These are phyloP conservation scores for Suillus occidentalis DNA, from an alignment of 768 basidiomycete species.

Conservation along the genomic window DNA sequence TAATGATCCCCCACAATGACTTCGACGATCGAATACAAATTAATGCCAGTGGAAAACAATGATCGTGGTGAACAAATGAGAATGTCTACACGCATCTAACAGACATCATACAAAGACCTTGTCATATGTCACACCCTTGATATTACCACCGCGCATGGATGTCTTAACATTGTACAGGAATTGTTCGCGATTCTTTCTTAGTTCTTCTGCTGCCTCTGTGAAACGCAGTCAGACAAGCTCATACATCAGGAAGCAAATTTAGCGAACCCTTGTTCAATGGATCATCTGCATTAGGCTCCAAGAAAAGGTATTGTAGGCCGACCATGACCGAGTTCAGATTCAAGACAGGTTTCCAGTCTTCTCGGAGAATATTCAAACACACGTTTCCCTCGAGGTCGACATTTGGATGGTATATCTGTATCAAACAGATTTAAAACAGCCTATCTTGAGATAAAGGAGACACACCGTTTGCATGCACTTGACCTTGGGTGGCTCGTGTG, in stretches of 20 bases:
- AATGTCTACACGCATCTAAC: conserved; percentile 12
- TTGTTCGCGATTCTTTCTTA: conserved; percentile 82
- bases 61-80: background rate
- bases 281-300: conserved; percentile 98
- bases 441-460: conserved; percentile 1
- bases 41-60: conserved; percentile 1
- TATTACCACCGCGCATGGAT: conserved; percentile 78
- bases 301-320: conserved; percentile 95
- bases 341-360: conserved; percentile 99
- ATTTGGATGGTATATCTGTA: conserved; percentile 97
- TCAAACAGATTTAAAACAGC: conserved; percentile 9
- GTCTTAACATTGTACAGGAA: conserved; percentile 85
- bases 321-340: conserved; percentile 99
- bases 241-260: background rate
- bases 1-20: background rate
- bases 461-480: conserved; percentile 92
- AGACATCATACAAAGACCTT: conserved; percentile 56
- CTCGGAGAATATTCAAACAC: conserved; percentile 95
- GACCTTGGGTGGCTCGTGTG: conserved; percentile 99
- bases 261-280: conserved; percentile 95
- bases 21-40: background rate
- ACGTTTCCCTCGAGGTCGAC: conserved; percentile 98
- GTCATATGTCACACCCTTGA: conserved; percentile 82
- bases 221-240: conserved; percentile 13
- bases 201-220: conserved; percentile 92